Conservation (phyloP, 192 early-diverging fungal species). For the Dissophora globulifera region DNA sequence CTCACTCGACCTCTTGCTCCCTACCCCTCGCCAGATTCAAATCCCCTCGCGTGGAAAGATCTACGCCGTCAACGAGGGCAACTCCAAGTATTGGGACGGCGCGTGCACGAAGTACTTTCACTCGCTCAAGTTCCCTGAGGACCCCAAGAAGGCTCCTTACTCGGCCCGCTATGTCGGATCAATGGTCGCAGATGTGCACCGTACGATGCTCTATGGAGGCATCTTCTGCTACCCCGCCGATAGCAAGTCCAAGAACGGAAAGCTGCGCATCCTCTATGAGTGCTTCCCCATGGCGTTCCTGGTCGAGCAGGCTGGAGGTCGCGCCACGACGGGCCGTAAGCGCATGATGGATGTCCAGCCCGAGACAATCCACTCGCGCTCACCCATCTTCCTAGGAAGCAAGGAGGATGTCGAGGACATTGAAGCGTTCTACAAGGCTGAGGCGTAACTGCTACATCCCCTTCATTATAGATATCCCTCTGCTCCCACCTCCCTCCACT, state of each 20-base stretch:
- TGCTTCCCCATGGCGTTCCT: constrained; percentile 98
- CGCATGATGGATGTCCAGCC: constrained; percentile 91
- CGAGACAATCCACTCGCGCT: constrained; percentile 87
- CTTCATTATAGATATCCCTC: constrained; percentile 2
- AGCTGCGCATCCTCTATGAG: constrained; percentile 97
- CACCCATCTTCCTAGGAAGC: constrained; percentile 91
- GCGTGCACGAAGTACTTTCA: constrained; percentile 91
- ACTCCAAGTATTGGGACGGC: constrained; percentile 90
- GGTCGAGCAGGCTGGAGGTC: constrained; percentile 96
- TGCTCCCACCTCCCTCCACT: no score
- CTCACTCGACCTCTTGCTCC: no score
- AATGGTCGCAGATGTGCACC: constrained; percentile 99
- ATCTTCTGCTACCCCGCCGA: constrained; percentile 90
- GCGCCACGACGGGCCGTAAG: constrained; percentile 83
- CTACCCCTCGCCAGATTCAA: no score
- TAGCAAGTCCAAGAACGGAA: constrained; percentile 83
- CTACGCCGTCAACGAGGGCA: constrained; percentile 98
- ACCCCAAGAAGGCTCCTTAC: constrained; percentile 82
- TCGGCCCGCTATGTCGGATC: constrained; percentile 96
- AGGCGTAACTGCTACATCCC: neutral
- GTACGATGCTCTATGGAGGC: constrained; percentile 93
- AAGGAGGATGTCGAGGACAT: constrained; percentile 90
- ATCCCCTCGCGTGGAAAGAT: constrained; percentile 89
- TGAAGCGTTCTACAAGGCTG: constrained; percentile 71
- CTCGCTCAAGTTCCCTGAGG: constrained; percentile 86